phyloP scores from a whole-genome alignment of 2,329 filamentous ascomycete genomes.

The Allantophomopsis cytisporea region DNA sequence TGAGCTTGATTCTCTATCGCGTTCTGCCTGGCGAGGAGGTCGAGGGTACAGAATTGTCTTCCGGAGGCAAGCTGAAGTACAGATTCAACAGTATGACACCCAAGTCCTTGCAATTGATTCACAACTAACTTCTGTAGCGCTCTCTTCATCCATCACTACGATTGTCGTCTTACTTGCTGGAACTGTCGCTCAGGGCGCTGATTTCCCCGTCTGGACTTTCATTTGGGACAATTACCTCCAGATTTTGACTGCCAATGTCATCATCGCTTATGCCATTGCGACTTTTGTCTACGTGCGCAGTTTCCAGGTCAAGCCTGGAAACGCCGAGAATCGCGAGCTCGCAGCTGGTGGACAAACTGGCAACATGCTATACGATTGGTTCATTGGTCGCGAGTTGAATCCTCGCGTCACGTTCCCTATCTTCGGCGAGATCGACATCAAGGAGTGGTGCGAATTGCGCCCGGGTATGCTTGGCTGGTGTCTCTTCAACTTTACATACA shows the following conservation, averaged over 20 bases:
- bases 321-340: conserved; percentile 60
- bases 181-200: conserved; percentile 61
- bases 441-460: conserved; percentile 80
- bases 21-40: conserved; percentile 62
- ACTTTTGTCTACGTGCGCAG: conserved; percentile 71
- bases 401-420: conserved; percentile 68
- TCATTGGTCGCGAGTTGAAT: conserved; percentile 91
- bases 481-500: conserved; percentile 70
- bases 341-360: conserved; percentile 71
- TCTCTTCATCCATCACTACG: conserved; percentile 61
- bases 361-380: conserved; percentile 89
- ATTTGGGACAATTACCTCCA: conserved; percentile 85
- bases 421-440: conserved; percentile 79
- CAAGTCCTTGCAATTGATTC: not conserved
- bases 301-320: conserved; percentile 68
- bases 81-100: conserved; percentile 55
- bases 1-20: conserved; percentile 62
- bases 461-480: conserved; percentile 86
- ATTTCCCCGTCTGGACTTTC: conserved; percentile 84
- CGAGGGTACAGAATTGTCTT: conserved; percentile 56
- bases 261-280: conserved; percentile 61
- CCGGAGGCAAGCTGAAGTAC: conserved; percentile 67
- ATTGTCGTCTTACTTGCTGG: conserved; percentile 60
- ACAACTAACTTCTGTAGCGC: conserved; percentile 34
- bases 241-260: conserved; percentile 68